Conservation (phyloP, 805 yeast species). For the Starmerella khaoyaiensis region DNA sequence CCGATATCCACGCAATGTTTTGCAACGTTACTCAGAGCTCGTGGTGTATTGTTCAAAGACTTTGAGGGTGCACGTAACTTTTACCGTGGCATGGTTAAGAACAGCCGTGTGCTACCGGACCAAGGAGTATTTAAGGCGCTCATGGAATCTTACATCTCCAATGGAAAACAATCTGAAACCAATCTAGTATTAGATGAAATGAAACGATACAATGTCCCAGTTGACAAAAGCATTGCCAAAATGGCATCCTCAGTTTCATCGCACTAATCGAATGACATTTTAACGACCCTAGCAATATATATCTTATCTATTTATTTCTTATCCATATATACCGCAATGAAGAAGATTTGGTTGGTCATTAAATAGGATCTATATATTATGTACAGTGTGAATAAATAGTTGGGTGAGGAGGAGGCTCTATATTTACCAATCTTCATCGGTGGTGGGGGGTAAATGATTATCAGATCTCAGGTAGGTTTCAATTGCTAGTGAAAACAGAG, state of each 20-base stretch:
- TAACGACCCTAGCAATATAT: background rate
- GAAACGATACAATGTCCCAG: constrained; percentile 25
- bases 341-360: background rate
- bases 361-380: constrained; percentile 18
- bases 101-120: constrained; percentile 29
- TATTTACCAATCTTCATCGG: constrained; percentile 56
- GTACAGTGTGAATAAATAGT: constrained; percentile 6
- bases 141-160: constrained; percentile 30
- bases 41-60: constrained; percentile 29
- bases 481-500: constrained; percentile 63
- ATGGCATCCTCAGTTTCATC: background rate
- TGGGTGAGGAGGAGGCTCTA: background rate
- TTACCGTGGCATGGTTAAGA: constrained; percentile 25
- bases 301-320: background rate
- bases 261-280: too few species aligned
- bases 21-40: constrained; percentile 30
- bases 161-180: constrained; percentile 25
- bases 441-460: constrained; percentile 65
- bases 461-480: constrained; percentile 80
- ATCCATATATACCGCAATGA: too few species aligned
- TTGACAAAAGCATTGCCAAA: constrained; percentile 25
- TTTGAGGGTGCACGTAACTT: constrained; percentile 28
- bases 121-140: constrained; percentile 30
- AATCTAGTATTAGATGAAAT: constrained; percentile 26
- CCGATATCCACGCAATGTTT: constrained; percentile 27